phyloP scores from a whole-genome alignment of 768 basidiomycete genomes.

The Pulveroboletus sp. region DNA sequence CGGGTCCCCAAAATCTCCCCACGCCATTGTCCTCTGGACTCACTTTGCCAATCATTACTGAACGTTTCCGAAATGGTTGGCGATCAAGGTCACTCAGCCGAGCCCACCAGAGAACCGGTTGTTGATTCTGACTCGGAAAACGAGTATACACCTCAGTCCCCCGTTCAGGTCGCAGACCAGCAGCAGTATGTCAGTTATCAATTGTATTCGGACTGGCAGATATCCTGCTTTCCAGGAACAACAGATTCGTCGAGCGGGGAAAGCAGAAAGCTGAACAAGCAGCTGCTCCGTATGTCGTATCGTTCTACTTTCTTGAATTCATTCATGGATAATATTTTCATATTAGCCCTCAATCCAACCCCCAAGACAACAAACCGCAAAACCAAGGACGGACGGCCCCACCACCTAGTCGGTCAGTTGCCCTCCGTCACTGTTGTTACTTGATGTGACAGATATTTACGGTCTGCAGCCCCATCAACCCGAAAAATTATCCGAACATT shows the following conservation, averaged over 20 bases:
- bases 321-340: too few relatives aligned
- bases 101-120: not conserved
- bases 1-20: not conserved
- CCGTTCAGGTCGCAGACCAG: not conserved
- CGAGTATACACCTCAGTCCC: not conserved
- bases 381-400: too few relatives aligned
- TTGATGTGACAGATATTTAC: too few relatives aligned
- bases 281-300: constrained; percentile 1
- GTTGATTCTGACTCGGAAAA: not conserved
- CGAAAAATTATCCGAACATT: too few relatives aligned
- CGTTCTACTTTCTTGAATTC: not conserved
- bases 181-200: not conserved
- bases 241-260: constrained; percentile 12
- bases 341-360: too few relatives aligned
- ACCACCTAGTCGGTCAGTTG: too few relatives aligned
- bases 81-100: not conserved
- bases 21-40: not conserved
- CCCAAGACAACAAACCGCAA: too few relatives aligned
- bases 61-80: not conserved
- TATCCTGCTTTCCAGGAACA: not conserved
- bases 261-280: too few relatives aligned
- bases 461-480: too few relatives aligned
- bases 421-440: too few relatives aligned
- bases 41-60: not conserved
- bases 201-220: not conserved